phyloP scores from a whole-genome alignment of 2,329 filamentous ascomycete species.

The Pseudomassariella vexata region DNA sequence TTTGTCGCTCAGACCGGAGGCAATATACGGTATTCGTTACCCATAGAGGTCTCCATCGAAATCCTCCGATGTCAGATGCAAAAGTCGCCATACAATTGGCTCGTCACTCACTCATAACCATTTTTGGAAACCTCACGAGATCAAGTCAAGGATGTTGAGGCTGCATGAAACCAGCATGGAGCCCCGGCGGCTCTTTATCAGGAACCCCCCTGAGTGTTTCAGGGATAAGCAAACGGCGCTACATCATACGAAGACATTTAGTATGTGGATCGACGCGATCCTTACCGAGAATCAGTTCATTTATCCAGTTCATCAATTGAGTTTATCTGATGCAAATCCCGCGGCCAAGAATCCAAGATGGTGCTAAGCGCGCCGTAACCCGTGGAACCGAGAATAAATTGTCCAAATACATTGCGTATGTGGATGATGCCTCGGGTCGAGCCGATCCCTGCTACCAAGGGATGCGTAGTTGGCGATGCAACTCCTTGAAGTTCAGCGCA shows the following conservation, averaged over 20 bases:
- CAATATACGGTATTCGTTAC: no score
- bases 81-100: no score
- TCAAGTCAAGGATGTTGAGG: no score
- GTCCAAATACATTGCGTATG: not conserved
- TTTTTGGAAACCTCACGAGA: no score
- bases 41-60: no score
- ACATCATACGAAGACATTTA: not conserved
- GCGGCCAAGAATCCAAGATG: not conserved
- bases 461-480: slow-evolving; percentile 1
- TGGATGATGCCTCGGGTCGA: slow-evolving; percentile 1
- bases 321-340: not conserved
- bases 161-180: no score
- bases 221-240: not conserved
- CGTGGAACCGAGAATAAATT: not conserved
- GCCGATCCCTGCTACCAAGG: slow-evolving; percentile 3
- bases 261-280: not conserved
- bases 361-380: not conserved
- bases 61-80: no score
- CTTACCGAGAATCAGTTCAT: not conserved
- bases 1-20: no score
- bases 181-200: no score
- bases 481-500: not conserved
- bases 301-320: not conserved
- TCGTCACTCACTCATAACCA: no score
- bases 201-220: not conserved